Percentiles rank a stretch among this genome's conserved stretches.
Evolutionary conservation across 345 rosid genomes (phyloP).

Genomic region (Tarenaya hassleriana): DNA sequence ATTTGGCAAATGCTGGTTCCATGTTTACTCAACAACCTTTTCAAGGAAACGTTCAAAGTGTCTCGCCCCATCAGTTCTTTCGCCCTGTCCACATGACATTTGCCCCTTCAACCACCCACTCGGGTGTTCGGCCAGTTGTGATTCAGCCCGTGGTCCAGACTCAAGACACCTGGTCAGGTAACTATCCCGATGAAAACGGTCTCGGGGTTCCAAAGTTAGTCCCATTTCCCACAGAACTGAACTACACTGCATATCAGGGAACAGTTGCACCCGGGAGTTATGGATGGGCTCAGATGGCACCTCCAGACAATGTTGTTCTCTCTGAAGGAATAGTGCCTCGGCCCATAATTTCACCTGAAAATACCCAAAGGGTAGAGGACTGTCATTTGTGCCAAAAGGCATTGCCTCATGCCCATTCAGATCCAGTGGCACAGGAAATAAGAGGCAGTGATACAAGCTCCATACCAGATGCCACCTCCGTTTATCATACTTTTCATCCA

Average conservation of each 20-base stretch:
- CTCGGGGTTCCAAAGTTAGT: slow-evolving; percentile 33
- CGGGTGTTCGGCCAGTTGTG: slow-evolving; percentile 38
- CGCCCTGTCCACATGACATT: slow-evolving; percentile 43
- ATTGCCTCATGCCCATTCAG: too few relatives aligned
- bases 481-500: slow-evolving; percentile 40
- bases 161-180: slow-evolving; percentile 36
- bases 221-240: slow-evolving; percentile 48
- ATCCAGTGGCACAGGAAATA: too few relatives aligned
- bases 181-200: slow-evolving; percentile 33
- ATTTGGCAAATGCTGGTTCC: slow-evolving; percentile 31
- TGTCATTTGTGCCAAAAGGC: too few relatives aligned
- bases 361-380: too few relatives aligned
- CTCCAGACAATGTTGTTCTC: slow-evolving; percentile 33
- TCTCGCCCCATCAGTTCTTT: slow-evolving; percentile 37
- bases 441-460: too few relatives aligned
- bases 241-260: slow-evolving; percentile 35
- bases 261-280: slow-evolving; percentile 43
- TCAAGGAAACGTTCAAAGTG: slow-evolving; percentile 25
- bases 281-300: slow-evolving; percentile 43
- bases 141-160: slow-evolving; percentile 42
- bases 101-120: slow-evolving; percentile 36
- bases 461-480: slow-evolving; percentile 27
- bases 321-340: slow-evolving; percentile 45
- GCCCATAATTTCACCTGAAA: too few relatives aligned
- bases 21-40: slow-evolving; percentile 36